Evolutionary conservation across 805 yeast genomes (phyloP).

Genomic region (Helenozyma rhizophorensis): DNA sequence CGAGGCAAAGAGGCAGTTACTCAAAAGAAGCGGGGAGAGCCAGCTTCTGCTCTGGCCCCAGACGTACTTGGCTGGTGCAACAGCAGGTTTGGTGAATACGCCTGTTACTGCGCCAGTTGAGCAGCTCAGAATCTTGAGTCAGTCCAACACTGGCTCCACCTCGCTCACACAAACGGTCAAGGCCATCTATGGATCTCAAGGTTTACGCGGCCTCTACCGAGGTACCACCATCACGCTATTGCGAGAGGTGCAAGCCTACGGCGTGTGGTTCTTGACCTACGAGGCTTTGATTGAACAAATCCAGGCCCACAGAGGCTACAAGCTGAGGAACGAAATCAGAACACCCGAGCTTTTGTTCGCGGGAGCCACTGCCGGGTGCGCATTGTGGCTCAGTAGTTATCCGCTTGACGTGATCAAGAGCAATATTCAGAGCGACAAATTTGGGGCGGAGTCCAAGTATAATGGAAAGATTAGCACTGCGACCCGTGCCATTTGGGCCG

Average conservation of each 20-base stretch:
- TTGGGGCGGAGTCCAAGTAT: conserved; percentile 42
- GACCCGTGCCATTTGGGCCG: conserved; percentile 33
- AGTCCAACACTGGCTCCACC: conserved; percentile 37
- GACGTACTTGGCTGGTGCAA: conserved; percentile 58
- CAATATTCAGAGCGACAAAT: conserved; percentile 49
- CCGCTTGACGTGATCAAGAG: conserved; percentile 51
- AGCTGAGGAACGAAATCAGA: conserved; percentile 44
- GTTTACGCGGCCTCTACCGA: conserved; percentile 50
- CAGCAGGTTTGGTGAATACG: conserved; percentile 63
- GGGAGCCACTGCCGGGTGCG: conserved; percentile 69
- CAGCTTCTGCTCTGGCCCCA: conserved; percentile 50
- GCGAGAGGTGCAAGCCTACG: conserved; percentile 69
- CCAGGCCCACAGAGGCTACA: conserved; percentile 27
- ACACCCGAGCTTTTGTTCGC: conserved; percentile 52
- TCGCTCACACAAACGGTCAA: conserved; percentile 33
- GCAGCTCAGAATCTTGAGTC: conserved; percentile 59
- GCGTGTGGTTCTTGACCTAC: conserved; percentile 68
- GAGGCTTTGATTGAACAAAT: conserved; percentile 49
- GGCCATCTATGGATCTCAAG: conserved; percentile 39
- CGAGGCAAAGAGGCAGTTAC: conserved; percentile 58
- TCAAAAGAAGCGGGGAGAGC: conserved; percentile 21
- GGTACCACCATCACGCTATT: conserved; percentile 51
- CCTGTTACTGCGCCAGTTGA: conserved; percentile 64
- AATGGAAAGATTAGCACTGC: conserved; percentile 35
- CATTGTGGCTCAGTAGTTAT: conserved; percentile 55